Evolutionary conservation across 2,329 filamentous ascomycete genomes (phyloP), one percentile per base, ranked within the genome.

Genomic region (Cercospora zeina): DNA sequence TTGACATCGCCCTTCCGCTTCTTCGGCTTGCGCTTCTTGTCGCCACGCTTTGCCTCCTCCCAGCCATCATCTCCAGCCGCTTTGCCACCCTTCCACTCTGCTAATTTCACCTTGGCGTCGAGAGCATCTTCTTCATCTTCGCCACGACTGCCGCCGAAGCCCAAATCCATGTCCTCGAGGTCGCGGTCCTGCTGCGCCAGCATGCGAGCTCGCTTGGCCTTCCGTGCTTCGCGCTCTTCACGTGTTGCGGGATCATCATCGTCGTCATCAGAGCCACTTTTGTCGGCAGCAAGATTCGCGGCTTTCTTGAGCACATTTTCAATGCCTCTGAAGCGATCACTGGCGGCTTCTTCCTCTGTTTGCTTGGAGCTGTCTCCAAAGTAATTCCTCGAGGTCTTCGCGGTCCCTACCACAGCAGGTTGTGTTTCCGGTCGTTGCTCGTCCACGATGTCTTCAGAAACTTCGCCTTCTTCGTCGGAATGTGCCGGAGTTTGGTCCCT

Each of bases 91-190:
- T 78, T 81, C 80, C 90, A 90, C 70, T 85, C 79, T 39, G 85
- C 86, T 59, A 93, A 76, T 77, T 89, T 90, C 65, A 91, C 78
- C 68, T 83, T 86, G 47, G 80, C 73, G 0, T 75, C 77, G 10
- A 81, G 69, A 10, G 79, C 73, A 42, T 92, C 93, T 63, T 93
- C 93, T 54, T 93, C 92, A 71, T 97, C 95, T 58, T 90, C 92
- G 71, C 91, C 88, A 30, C 93, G 84, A 72, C 89, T 95, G 19
- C 87, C 90, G 34, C 95, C 95, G 72, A 99, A 97, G 63, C 93
- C 93, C 81, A 97, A 85, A 72, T 99, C 95, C 78, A 99, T 84
- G 77, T 99, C 93, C 61, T 93, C 87, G 53, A 92, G 86, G 73
- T 97, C 93, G 53, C 93, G 85, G 68, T 90, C 89, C 59, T 87